Conservation (phyloP, 2,329 filamentous ascomycete genomes). For the Trichoderma arundinaceum region DNA sequence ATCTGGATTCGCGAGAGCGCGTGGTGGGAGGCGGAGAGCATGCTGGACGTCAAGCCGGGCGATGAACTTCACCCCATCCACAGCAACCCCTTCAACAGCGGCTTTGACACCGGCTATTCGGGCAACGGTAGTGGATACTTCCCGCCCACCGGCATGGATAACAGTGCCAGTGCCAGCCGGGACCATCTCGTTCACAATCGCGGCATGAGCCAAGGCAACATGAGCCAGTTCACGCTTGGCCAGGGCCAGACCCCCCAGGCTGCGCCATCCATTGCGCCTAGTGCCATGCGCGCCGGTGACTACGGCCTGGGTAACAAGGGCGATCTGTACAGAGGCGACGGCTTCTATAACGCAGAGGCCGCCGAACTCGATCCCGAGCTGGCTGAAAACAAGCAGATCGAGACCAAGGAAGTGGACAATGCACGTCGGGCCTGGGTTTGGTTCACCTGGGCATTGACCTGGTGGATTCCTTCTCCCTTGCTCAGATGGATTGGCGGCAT, state of each 20-base stretch:
- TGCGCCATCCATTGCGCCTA: constrained; percentile 67
- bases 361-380: constrained; percentile 74
- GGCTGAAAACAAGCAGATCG: constrained; percentile 76
- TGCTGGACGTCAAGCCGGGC: constrained; percentile 85
- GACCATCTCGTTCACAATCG: constrained; percentile 73
- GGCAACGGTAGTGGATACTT: constrained; percentile 73
- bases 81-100: constrained; percentile 52
- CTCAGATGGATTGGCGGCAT: constrained; percentile 87
- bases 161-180: constrained; percentile 69
- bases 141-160: constrained; percentile 63
- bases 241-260: constrained; percentile 48
- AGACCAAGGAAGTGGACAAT: constrained; percentile 67
- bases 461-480: constrained; percentile 89
- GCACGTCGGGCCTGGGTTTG: constrained; percentile 78
- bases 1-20: constrained; percentile 94
- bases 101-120: constrained; percentile 75
- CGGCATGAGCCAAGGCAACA: constrained; percentile 61
- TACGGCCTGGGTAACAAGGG: constrained; percentile 90
- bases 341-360: constrained; percentile 75
- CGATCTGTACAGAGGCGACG: constrained; percentile 73
- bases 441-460: constrained; percentile 85
- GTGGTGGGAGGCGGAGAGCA: constrained; percentile 98
- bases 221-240: constrained; percentile 59
- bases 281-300: constrained; percentile 71
- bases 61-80: constrained; percentile 52